phyloP scores from a whole-genome alignment of 2,329 filamentous ascomycete species.

The Fonsecaea pedrosoi region DNA sequence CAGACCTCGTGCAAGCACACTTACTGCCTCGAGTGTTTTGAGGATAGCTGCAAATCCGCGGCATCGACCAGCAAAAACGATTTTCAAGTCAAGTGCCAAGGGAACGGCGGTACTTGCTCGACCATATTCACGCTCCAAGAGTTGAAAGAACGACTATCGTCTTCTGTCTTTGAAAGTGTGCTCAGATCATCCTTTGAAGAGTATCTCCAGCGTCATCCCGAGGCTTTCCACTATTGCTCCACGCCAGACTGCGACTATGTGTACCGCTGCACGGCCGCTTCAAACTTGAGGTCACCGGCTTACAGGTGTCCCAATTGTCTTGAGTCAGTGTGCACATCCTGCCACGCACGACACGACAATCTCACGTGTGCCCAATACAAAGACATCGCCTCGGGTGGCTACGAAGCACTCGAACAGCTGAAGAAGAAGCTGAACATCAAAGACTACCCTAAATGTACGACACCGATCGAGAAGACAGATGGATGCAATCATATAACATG shows the following conservation, averaged over 20 bases:
- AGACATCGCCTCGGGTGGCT: conserved; percentile 37
- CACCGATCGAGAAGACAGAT: conserved; percentile 26
- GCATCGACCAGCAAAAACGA: conserved; percentile 31
- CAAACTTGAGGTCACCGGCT: conserved; percentile 20
- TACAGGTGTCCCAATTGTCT: conserved; percentile 50
- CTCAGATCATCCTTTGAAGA: conserved; percentile 48
- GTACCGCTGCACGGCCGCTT: conserved; percentile 46
- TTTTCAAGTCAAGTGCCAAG: conserved; percentile 38
- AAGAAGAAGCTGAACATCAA: conserved; percentile 28
- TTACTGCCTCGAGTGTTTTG: conserved; percentile 67
- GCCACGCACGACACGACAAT: conserved; percentile 37
- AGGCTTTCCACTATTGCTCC: conserved; percentile 50
- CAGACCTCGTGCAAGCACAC: conserved; percentile 62
- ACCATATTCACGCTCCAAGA: conserved; percentile 37
- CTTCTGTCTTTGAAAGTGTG: conserved; percentile 47
- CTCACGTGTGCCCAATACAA: conserved; percentile 42
- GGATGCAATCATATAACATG: conserved; percentile 29
- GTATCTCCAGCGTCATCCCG: conserved; percentile 46
- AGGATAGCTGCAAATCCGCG: conserved; percentile 44
- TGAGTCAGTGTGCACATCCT: conserved; percentile 38
- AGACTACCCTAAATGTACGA: conserved; percentile 25
- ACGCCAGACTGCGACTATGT: conserved; percentile 54
- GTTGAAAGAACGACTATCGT: conserved; percentile 42
- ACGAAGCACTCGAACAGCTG: conserved; percentile 23
- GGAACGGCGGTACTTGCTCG: conserved; percentile 34